phyloP scores from a whole-genome alignment of 2,329 filamentous ascomycete species.

The Triangularia setosa region DNA sequence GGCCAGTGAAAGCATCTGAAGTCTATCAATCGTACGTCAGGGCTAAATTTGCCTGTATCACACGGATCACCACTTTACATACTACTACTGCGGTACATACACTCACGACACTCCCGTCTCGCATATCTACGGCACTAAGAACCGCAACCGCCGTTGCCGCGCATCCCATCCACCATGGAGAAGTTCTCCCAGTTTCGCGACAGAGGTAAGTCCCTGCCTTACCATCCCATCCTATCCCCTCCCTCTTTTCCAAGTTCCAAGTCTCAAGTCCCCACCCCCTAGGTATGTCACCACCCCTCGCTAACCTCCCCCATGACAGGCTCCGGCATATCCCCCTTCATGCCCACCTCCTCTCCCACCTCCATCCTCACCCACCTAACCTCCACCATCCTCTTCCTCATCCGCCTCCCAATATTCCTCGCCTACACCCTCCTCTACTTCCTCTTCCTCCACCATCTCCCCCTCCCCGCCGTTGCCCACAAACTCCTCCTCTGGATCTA shows the following conservation, averaged over 20 bases:
- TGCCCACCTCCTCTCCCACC: constrained; percentile 68
- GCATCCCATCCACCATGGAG: constrained; percentile 61
- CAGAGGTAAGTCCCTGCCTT: constrained; percentile 55
- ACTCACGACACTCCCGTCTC: background rate
- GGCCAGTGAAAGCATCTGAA: background rate
- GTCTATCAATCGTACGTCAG: background rate
- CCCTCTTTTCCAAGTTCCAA: background rate
- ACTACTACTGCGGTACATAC: background rate
- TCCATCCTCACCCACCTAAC: constrained; percentile 60
- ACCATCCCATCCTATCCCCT: background rate
- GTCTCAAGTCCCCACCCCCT: background rate
- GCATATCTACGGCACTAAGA: background rate
- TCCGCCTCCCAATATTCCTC: constrained; percentile 76
- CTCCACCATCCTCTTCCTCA: constrained; percentile 69
- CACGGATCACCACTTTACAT: background rate
- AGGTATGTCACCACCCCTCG: background rate
- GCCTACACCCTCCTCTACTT: constrained; percentile 69
- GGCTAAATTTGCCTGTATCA: background rate
- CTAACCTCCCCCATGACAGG: constrained; percentile 48
- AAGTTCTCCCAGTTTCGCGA: constrained; percentile 93
- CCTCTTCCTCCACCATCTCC: constrained; percentile 75
- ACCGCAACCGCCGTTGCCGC: background rate
- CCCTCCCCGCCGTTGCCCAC: constrained; percentile 58
- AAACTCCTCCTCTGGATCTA: constrained; percentile 87
- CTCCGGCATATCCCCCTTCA: constrained; percentile 93